Evolutionary conservation across 495 filamentous ascomycete species (phyloP), one percentile per base, ranked within the genome.

Genomic region (Trichoderma virens): DNA sequence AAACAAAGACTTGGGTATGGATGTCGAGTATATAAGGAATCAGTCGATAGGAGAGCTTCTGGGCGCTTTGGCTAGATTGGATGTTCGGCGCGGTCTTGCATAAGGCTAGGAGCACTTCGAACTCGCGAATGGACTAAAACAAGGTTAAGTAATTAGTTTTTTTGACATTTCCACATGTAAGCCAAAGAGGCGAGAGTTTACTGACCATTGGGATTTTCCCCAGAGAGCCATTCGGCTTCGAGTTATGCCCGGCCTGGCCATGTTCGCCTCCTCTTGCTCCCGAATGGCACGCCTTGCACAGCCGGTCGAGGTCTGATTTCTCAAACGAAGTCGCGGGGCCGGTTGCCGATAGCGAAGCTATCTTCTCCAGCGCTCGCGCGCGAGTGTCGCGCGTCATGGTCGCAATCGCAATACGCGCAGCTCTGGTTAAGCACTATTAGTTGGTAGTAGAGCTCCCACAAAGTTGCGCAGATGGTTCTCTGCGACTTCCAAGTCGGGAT

Each of bases 21-120:
- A 90, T 87, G 70, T 97, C 91, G 63, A 89, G 83, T 38, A 97
- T 79, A 74, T 97, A 97, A 9, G 85, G 88, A 14, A 86, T 82
- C 38, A 98, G 75, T 70, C 93, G 92, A 3, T 77, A 74, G 20
- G 86, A 80, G 38, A 98, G 82, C 70, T 83, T 87, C 68, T 88
- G 82, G 45, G 92, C 91, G 72, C 86, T 88, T 62, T 90, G 84
- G 6, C 77, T 69, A 61, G 81, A 82, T 20, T 85, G 79, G 16
- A 97, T 76, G 18, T 85, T 78, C 20, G 90, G 86, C 9, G 92
- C 90, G 30, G 94, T 90, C 75, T 90, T 91, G 75, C 93, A 96
- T 27, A 98, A 81, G 34, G 93, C 91, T 23, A 98, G 76, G 30
- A 98, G 80, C 43, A 93, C 87, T 72, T 98, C 92, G 65, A 95